Percentiles rank a stretch among this genome's conserved stretches.
These are phyloP conservation scores for Lipomyces sp. DNA, from an alignment of 805 yeast species.

Conservation along the genomic window DNA sequence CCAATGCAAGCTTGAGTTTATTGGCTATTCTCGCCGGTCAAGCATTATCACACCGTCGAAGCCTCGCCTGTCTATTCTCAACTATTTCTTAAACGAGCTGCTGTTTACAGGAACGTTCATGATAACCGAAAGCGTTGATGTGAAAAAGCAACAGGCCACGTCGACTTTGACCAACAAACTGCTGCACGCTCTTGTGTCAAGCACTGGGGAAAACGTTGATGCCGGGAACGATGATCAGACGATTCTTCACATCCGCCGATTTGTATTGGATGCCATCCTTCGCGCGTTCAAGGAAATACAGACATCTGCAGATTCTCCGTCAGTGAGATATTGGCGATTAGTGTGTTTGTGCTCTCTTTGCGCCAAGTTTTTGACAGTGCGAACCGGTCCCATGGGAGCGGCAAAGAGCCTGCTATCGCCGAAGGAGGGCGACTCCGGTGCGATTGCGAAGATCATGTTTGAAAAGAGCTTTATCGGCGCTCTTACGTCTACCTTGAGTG, in stretches of 20 bases:
- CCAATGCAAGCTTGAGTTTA: constrained; percentile 74
- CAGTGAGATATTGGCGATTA: constrained; percentile 53
- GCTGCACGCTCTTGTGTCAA: constrained; percentile 60
- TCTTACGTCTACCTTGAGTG: constrained; percentile 58
- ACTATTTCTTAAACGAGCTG: constrained; percentile 72
- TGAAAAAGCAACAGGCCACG: constrained; percentile 49
- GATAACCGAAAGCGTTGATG: constrained; percentile 35
- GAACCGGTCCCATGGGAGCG: constrained; percentile 22
- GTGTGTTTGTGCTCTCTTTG: constrained; percentile 52
- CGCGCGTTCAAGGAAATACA: constrained; percentile 58
- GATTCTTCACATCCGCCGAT: constrained; percentile 67
- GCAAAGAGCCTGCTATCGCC: constrained; percentile 7
- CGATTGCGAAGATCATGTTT: constrained; percentile 60
- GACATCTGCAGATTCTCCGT: constrained; percentile 39
- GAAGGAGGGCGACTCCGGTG: constrained; percentile 51
- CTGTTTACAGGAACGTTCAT: constrained; percentile 49
- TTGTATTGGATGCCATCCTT: constrained; percentile 63
- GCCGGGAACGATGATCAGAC: constrained; percentile 54
- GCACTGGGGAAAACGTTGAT: constrained; percentile 45
- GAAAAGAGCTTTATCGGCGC: constrained; percentile 55
- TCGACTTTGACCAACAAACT: constrained; percentile 61
- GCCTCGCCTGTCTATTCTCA: constrained; percentile 74
- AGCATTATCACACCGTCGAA: constrained; percentile 38
- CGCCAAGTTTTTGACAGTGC: constrained; percentile 34
- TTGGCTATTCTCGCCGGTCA: constrained; percentile 59